Conservation (phyloP, 225 moss, liverwort and hornwort species). For the Physcomitrellopsis africana region DNA sequence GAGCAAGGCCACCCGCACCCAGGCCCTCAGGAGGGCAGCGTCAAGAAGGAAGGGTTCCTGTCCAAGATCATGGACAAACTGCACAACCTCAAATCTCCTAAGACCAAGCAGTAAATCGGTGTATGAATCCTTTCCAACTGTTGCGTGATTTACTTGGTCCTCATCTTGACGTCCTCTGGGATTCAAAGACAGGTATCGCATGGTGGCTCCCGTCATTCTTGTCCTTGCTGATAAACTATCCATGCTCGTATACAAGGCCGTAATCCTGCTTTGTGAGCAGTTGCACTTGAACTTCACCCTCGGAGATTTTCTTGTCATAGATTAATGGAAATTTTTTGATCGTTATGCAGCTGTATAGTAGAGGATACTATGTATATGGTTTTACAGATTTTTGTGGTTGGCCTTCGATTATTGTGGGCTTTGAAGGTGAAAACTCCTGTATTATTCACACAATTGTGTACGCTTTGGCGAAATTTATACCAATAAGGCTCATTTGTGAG, state of each 20-base stretch:
- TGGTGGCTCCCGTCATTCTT: background rate
- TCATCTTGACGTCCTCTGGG: background rate
- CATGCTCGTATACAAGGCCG: background rate
- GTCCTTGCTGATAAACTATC: background rate
- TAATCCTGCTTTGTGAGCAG: background rate
- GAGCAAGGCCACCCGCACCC: constrained; percentile 39
- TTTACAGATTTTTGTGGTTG: background rate
- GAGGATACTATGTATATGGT: background rate
- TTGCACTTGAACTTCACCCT: background rate
- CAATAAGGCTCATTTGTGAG: background rate
- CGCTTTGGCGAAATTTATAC: background rate
- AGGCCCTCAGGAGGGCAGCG: constrained; percentile 32
- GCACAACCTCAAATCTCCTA: constrained; percentile 46
- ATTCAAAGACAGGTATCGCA: background rate
- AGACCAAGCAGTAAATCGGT: constrained; percentile 27
- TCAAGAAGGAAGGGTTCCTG: constrained; percentile 63
- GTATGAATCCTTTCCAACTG: constrained; percentile 11
- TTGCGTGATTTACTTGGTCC: background rate
- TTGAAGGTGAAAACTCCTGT: background rate
- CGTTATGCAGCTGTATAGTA: constrained; percentile 2
- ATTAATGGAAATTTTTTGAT: background rate
- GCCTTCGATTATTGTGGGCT: background rate
- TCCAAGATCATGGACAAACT: constrained; percentile 63
- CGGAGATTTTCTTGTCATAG: constrained; percentile 12
- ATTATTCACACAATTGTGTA: constrained; percentile 12